Evolutionary conservation across 2,329 filamentous ascomycete genomes (phyloP).

Genomic region (Didymella arachidicola): DNA sequence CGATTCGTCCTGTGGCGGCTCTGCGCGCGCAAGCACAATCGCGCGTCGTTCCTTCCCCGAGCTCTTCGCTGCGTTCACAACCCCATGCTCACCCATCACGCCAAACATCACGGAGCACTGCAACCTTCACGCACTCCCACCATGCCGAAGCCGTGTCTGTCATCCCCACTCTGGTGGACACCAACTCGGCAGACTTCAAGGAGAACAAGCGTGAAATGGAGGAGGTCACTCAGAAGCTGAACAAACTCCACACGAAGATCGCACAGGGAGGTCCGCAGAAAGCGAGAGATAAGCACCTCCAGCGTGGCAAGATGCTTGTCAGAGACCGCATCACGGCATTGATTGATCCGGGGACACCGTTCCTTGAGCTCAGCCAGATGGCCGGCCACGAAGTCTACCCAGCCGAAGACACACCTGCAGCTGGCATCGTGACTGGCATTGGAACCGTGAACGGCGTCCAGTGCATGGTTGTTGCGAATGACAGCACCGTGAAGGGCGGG

Average conservation of each 20-base stretch:
- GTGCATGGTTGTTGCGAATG: constrained; percentile 93
- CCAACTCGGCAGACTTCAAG: constrained; percentile 77
- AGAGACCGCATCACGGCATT: constrained; percentile 87
- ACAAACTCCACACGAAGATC: constrained; percentile 73
- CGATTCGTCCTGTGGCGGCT: constrained; percentile 34
- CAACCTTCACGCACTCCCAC: constrained; percentile 80
- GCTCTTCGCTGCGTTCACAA: constrained; percentile 26
- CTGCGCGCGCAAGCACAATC: constrained; percentile 36
- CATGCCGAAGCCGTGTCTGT: constrained; percentile 85
- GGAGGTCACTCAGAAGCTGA: constrained; percentile 73
- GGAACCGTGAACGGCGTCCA: constrained; percentile 89
- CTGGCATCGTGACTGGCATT: constrained; percentile 90
- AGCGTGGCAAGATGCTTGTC: constrained; percentile 91
- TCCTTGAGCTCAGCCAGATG: constrained; percentile 91
- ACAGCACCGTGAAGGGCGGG: constrained; percentile 96
- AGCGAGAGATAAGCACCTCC: constrained; percentile 85
- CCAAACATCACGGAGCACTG: constrained; percentile 55
- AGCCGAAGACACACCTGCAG: constrained; percentile 85
- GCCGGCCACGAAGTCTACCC: constrained; percentile 87
- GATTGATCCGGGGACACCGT: constrained; percentile 87
- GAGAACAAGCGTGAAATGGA: constrained; percentile 83
- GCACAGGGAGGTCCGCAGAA: constrained; percentile 81
- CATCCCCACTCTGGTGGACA: constrained; percentile 78
- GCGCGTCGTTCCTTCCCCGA: constrained; percentile 26
- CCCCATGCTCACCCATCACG: constrained; percentile 23